Base-by-base conservation (phyloP, 1,139 yeast genomes). In the Saccharomyces pastorianus region DNA sequence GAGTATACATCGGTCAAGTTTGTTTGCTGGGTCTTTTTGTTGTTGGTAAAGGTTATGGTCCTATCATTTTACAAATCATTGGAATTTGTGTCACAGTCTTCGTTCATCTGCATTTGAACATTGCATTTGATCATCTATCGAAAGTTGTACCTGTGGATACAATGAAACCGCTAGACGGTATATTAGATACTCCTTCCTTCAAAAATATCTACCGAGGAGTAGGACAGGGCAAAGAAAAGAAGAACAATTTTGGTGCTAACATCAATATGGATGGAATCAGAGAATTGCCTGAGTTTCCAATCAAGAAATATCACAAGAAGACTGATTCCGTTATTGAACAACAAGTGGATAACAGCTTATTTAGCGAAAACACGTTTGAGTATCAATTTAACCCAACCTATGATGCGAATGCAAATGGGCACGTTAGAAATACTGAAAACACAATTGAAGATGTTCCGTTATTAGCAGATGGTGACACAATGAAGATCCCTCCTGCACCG, bases 11-110 rank as follows among this genome's bases (percentile, higher is more conserved):
- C 60, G 95, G 95, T 23, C 93, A 93, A 71, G 71, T 90, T 32
- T 88, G 96, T 74, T 67, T 93, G 66, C 73, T 91, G 60, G 97
- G 95, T 55, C 76, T 93, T 59, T 89, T 90, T 68, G 88, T 83
- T 29, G 89, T 90, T 64, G 95, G 96, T 59, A 88, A 89, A 76
- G 88, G 95, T 55, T 91, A 96, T 96, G 97, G 96, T 46, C 95
- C 96, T 49, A 79, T 91, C 60, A 91, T 81, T 14, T 73, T 93
- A 53, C 89, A 87, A 70, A 84, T 81, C 8, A 77, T 88, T 55
- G 75, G 84, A 53, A 64, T 89, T 14, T 81, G 76, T 14, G 75
- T 79, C 59, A 89, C 97, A 0, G 78, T 80, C 4, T 81, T 82
- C 64, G 77, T 81, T 55, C 96, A 93, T 66, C 46, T 81, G 32